Evolutionary conservation across 2,329 filamentous ascomycete genomes (phyloP), one percentile per base, ranked within the genome.

Genomic region (Ophiostoma australiae): DNA sequence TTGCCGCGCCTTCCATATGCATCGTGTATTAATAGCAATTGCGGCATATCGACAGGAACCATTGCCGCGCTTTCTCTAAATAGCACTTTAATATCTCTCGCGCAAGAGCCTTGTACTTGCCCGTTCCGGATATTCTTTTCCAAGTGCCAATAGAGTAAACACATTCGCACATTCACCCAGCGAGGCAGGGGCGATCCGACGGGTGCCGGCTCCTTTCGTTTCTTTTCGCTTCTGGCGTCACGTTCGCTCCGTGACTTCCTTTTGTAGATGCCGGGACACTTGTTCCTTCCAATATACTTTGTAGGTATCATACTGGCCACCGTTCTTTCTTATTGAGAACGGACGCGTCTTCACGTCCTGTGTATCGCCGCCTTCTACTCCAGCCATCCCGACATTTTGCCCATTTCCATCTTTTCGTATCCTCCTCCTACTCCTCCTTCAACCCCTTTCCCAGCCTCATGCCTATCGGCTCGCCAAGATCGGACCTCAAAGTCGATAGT

Each of bases 371-470:
- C 10, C 39, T 48, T 20, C 20, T n/a, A 48, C 17, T 48, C 20
- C 44, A 48, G 3, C 17, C 17, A 48, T n/a, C 44, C 6, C 17
- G 20, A 8, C 17, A 48, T n/a, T 48, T 48, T 48, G 17, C 17
- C 44, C 44, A 20, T 13, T 41, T 41, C 8, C 39, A 3, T 7
- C 15, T 41, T 10, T 41, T 58, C 52, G 31, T 27, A 27, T 15
- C 52, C 52, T 13, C 52, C 52, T 13, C 52, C 52, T 13, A 23
- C 52, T 13, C 52, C 7, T n/a, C n/a, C n/a, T 7, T 4, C n/a
- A 5, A 27, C 52, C 52, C 52, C 52, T 58, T 58, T 58, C 52
- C 52, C 52, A 58, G 52, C 52, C 52, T 58, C 52, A 58, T 31
- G 52, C 11, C 52, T 58, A 27, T 17, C 52, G 52, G 44, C 52